Conservation (phyloP, 2,329 filamentous ascomycete genomes). For the Pseudocercospora pini-densiflorae region DNA sequence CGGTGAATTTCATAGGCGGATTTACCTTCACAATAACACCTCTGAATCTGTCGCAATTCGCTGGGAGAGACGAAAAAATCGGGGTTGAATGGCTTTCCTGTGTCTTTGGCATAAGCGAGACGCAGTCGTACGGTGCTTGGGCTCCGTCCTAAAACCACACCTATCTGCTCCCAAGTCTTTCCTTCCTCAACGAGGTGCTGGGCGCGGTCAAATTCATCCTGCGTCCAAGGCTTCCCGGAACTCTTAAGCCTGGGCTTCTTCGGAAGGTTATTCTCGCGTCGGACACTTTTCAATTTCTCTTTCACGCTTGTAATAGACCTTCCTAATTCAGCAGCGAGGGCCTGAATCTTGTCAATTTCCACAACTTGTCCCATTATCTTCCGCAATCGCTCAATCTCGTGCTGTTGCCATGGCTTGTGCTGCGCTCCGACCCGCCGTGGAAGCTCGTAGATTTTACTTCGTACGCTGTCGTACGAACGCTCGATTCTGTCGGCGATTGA, state of each 20-base stretch:
- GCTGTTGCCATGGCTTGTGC: neutral
- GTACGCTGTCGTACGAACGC: neutral
- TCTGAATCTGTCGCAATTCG: neutral
- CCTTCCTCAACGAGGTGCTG: neutral
- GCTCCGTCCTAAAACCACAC: neutral
- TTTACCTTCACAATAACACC: neutral
- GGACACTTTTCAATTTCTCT: neutral
- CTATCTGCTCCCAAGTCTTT: neutral
- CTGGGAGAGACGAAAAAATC: neutral
- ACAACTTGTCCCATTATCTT: neutral
- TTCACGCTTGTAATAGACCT: neutral
- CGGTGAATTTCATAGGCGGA: neutral
- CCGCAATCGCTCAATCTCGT: neutral
- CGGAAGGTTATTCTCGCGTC: neutral
- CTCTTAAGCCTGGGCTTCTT: neutral
- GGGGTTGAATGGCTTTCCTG: neutral
- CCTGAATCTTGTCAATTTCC: neutral
- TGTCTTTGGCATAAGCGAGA: neutral
- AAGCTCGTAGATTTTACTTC: neutral
- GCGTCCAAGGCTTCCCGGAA: neutral
- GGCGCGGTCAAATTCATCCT: conserved; percentile 4
- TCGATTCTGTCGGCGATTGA: neutral
- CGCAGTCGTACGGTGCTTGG: neutral
- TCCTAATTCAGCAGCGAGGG: neutral
- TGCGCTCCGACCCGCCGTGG: neutral